Conservation (phyloP, 148 eudicot species). For the Spergularia marina region DNA sequence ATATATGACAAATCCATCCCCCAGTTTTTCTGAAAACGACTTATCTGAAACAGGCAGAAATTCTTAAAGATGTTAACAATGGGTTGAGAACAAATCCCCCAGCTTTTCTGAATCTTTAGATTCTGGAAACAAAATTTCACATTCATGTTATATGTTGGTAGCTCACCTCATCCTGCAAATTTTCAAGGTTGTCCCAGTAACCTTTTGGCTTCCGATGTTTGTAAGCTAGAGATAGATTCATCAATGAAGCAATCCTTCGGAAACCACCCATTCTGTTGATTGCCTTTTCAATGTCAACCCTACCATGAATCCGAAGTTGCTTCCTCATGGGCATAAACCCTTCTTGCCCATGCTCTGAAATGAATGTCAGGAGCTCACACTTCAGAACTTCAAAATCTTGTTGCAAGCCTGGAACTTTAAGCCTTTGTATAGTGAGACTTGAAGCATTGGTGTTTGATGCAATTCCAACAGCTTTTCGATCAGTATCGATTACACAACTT, state of each 20-base stretch:
- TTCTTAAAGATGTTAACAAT: background rate
- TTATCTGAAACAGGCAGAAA: slow-evolving; percentile 43
- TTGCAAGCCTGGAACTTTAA: slow-evolving; percentile 82
- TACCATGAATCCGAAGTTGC: slow-evolving; percentile 76
- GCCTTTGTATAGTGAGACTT: slow-evolving; percentile 53
- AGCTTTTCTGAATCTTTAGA: background rate
- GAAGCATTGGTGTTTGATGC: slow-evolving; percentile 25
- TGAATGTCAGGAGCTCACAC: slow-evolving; percentile 64
- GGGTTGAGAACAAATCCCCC: too few relatives aligned
- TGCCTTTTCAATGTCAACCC: slow-evolving; percentile 96
- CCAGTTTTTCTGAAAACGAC: slow-evolving; percentile 87
- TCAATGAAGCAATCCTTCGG: slow-evolving; percentile 67
- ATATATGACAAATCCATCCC: slow-evolving; percentile 91
- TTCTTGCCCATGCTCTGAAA: slow-evolving; percentile 81
- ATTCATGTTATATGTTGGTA: background rate
- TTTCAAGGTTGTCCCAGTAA: slow-evolving; percentile 92
- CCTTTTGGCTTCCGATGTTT: slow-evolving; percentile 95
- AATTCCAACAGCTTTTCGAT: slow-evolving; percentile 9
- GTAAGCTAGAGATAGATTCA: slow-evolving; percentile 92
- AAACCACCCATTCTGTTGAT: slow-evolving; percentile 95
- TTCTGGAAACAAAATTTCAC: background rate
- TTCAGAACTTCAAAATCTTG: slow-evolving; percentile 82
- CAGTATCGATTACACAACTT: slow-evolving; percentile 14
- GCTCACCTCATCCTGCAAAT: slow-evolving; percentile 82
- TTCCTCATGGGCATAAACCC: slow-evolving; percentile 99